These are phyloP conservation scores for Daldinia sp. DNA, from an alignment of 2,329 filamentous ascomycete species.

Conservation along the genomic window DNA sequence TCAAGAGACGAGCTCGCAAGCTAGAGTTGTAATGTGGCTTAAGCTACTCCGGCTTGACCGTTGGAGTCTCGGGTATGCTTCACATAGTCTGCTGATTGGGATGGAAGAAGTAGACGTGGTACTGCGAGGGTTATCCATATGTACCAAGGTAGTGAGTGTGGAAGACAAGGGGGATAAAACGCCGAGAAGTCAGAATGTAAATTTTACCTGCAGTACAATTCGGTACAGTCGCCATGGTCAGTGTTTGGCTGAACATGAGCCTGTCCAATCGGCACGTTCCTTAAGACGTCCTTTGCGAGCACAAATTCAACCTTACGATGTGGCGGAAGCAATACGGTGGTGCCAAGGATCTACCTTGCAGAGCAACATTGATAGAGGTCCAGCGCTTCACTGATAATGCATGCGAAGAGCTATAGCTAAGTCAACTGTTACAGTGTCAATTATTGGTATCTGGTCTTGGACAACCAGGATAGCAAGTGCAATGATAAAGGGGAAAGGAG, in stretches of 20 bases:
- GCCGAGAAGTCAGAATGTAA: slow-evolving; percentile 39
- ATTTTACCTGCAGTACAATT: slow-evolving; percentile 31
- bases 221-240: slow-evolving; percentile 18
- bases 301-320: slow-evolving; percentile 20
- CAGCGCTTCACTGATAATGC: slow-evolving; percentile 22
- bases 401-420: slow-evolving; percentile 4
- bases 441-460: slow-evolving; percentile 16
- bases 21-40: slow-evolving; percentile 36
- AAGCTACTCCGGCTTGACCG: slow-evolving; percentile 35
- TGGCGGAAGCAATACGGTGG: slow-evolving; percentile 16
- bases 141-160: slow-evolving; percentile 8
- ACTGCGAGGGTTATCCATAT: slow-evolving; percentile 34
- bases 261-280: slow-evolving; percentile 40
- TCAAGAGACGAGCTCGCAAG: slow-evolving; percentile 19
- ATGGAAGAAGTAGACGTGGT: slow-evolving; percentile 25
- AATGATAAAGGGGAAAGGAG: slow-evolving; percentile 14
- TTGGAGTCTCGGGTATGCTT: slow-evolving; percentile 30
- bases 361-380: slow-evolving; percentile 14
- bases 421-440: neutral
- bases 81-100: slow-evolving; percentile 30
- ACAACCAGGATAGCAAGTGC: neutral
- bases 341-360: slow-evolving; percentile 35
- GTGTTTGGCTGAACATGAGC: slow-evolving; percentile 18
- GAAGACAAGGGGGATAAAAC: slow-evolving; percentile 30
- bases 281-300: slow-evolving; percentile 31